Evolutionary conservation across 2,329 filamentous ascomycete genomes (phyloP).

Genomic region (Cordyceps militaris): DNA sequence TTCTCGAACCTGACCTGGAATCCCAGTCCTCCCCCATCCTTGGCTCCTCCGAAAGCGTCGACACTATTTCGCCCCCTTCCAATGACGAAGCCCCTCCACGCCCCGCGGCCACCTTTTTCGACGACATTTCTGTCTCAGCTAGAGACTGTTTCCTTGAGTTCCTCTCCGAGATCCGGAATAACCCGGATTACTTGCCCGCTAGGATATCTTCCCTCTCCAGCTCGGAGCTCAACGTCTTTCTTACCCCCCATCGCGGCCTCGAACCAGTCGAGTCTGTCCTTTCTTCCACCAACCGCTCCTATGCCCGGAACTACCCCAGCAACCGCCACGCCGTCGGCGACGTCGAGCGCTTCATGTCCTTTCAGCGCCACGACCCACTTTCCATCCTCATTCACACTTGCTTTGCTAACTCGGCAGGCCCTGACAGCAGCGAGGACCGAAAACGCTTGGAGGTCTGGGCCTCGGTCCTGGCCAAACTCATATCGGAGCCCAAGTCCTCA

Average conservation of each 20-base stretch:
- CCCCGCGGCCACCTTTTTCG: constrained; percentile 47
- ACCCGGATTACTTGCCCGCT: constrained; percentile 80
- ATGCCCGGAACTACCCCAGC: constrained; percentile 38
- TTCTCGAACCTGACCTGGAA: constrained; percentile 67
- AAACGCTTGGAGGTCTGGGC: constrained; percentile 83
- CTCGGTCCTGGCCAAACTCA: constrained; percentile 73
- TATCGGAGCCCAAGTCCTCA: constrained; percentile 67
- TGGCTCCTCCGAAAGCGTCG: constrained; percentile 42
- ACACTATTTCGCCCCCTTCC: constrained; percentile 38
- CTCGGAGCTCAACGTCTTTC: constrained; percentile 69
- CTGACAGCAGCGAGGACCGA: constrained; percentile 73
- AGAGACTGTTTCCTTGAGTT: constrained; percentile 73
- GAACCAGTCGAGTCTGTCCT: constrained; percentile 80
- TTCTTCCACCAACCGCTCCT: constrained; percentile 54
- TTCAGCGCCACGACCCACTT: constrained; percentile 81
- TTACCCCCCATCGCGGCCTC: constrained; percentile 69
- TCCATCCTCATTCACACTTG: constrained; percentile 81
- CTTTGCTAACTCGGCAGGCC: constrained; percentile 79
- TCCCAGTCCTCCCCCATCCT: constrained; percentile 37
- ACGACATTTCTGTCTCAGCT: constrained; percentile 68
- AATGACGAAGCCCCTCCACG: constrained; percentile 25
- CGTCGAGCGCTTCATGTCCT: constrained; percentile 75
- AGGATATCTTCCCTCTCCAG: constrained; percentile 70
- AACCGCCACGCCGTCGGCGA: constrained; percentile 40
- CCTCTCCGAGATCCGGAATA: constrained; percentile 72